Base-by-base conservation (phyloP, 306 rosid species). In the Castanea mollissima region DNA sequence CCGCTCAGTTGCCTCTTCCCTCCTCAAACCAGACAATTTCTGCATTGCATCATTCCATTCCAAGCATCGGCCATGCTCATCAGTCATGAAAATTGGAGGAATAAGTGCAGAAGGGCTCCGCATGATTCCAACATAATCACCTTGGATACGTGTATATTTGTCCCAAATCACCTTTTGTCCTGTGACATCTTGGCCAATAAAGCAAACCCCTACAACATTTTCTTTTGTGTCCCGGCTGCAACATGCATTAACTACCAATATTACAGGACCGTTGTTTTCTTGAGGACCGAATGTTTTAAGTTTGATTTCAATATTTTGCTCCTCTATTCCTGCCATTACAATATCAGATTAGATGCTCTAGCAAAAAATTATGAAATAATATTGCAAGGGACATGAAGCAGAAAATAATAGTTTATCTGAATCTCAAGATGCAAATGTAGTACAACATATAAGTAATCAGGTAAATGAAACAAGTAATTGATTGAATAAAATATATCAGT, bases 1-100 rank as follows among this genome's bases (percentile, higher is more conserved):
- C 80, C 54, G 81, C 34, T 78, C 77, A 27, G 44, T 62, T 55
- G 81, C 84, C 69, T 86, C 89, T 80, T 77, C 83, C 77, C 83
- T 86, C 55, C 56, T 80, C 72, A 86, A 77, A 69, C 89, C 85
- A 74, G 87, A 86, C 58, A 86, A 27, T 3, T 80, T 77, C 74
- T 86, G 87, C 83, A 86, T 83, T 67, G 89, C 86, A 55, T 77
- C 79, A 63, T 86, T 86, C 85, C 89, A 86, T 74, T 86, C 85
- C 76, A 71, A 77, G 83, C 87, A 86, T 54, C 68, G 85, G 35
- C 82, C 76, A 29, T 86, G 74, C 73, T 80, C 85, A 46, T 86
- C 83, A 3, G 81, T 71, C 89, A 86, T 79, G 78, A 86, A 86
- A 73, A 77, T 86, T 10, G 89, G 87, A 86, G 87, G 87, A 74